These are phyloP conservation scores for Rhodotorula sp. DNA, from an alignment of 1,284 basidiomycete species.

Conservation along the genomic window DNA sequence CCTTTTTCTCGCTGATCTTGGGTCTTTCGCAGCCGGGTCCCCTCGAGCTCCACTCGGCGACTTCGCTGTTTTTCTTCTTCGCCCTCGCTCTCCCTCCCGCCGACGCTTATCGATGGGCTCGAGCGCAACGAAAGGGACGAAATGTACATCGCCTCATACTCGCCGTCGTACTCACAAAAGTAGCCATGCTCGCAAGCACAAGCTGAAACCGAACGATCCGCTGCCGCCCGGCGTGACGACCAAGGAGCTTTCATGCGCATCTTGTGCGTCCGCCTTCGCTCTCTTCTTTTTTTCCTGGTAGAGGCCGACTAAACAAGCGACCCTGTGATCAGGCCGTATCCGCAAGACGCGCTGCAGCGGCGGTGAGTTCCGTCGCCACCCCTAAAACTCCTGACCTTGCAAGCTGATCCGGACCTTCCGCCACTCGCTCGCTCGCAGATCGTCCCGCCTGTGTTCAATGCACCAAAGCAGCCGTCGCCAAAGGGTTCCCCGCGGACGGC, in stretches of 20 bases:
- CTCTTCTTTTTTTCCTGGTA: too few species aligned
- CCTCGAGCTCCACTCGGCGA: too few species aligned
- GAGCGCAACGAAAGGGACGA: too few species aligned
- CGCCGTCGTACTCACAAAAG: neutral
- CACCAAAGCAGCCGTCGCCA: conserved; percentile 2
- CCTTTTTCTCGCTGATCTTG: too few species aligned
- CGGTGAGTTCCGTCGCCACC: neutral
- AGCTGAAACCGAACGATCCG: neutral
- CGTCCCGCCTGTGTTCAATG: conserved; percentile 16
- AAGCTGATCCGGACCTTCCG: neutral
- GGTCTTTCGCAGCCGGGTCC: too few species aligned
- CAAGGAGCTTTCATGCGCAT: conserved; percentile 4
- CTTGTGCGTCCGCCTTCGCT: neutral
- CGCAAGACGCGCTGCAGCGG: conserved; percentile 13
- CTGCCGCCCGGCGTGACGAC: neutral
- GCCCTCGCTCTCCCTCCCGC: too few species aligned
- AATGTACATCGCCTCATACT: too few species aligned
- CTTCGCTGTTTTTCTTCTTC: too few species aligned
- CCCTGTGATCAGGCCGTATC: neutral
- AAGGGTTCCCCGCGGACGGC: neutral
- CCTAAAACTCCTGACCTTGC: neutral
- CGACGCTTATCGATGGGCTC: neutral
- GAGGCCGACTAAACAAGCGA: neutral
- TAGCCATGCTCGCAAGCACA: neutral
- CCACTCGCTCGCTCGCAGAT: neutral